Evolutionary conservation across 306 rosid species (phyloP), one percentile per base, ranked within the genome.

Genomic region (Inga oerstediana): DNA sequence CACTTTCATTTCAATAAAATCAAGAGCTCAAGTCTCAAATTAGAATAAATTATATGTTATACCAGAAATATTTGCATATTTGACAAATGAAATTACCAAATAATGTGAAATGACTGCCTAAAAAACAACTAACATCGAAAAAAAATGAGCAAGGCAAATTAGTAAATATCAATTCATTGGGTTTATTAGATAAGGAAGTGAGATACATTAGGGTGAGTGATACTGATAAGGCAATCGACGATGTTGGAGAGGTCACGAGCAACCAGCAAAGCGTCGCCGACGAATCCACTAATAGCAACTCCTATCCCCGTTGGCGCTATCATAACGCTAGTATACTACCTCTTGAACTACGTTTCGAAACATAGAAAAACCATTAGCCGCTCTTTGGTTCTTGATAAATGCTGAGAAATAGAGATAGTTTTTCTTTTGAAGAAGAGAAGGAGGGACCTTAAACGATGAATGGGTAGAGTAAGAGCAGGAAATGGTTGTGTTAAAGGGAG

Each of bases 201-300:
- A 58, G 72, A 16, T 84, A 91, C 98, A 8, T 95, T 95, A 37
- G 98, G 98, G 83, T 95, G 98, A 67, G 94, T 79, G 88, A 93
- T 89, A 67, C 93, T 79, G 88, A 93, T 89, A 51, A 95, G 98
- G 85, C 97, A 93, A 83, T 95, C 98, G 11, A 93, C 97, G 51
- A 92, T 90, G 20, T 91, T 79, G 79, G 98, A 88, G 59, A 93
- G 92, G 46, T 97, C 90, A 30, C 98, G 98, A 44, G 93, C 97
- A 41, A 92, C 94, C 1, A 95, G 98, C 75, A 95, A 72, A 67
- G 98, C 93, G 37, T 95, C 98, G 2, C 98, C 98, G 13, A 97
- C 97, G 77, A 81, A 92, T 48, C 98, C 98, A 83, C 98, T 95
- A 48, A 95, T 93, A 82, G 97, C 75, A 39, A 98, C 98, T 61